These are phyloP conservation scores for Penicillium lividum DNA, from an alignment of 495 filamentous ascomycete genomes.

Conservation along the genomic window DNA sequence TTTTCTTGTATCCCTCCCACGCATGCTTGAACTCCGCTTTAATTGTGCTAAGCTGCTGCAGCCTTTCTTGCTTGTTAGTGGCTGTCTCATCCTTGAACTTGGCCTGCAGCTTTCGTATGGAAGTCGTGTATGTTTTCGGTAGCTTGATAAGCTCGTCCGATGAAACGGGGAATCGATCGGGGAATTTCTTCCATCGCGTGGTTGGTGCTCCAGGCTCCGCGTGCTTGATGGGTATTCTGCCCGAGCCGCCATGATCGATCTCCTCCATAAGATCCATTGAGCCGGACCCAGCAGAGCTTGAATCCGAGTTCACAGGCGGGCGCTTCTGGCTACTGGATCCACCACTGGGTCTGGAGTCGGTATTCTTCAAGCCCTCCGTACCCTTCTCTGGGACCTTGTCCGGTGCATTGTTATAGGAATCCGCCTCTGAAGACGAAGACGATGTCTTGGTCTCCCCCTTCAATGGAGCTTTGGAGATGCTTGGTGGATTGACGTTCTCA, in stretches of 20 bases:
- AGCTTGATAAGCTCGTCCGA: constrained; percentile 68
- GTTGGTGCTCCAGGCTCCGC: constrained; percentile 29
- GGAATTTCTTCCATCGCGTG: constrained; percentile 69
- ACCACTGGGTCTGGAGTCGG: not conserved
- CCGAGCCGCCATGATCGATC: constrained; percentile 24
- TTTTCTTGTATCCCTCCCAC: constrained; percentile 74
- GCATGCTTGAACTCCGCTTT: constrained; percentile 66
- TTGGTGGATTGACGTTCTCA: not conserved
- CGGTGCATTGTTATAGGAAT: constrained; percentile 10
- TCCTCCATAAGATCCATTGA: constrained; percentile 6
- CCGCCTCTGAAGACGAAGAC: not conserved
- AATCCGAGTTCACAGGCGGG: not conserved
- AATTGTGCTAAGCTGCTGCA: constrained; percentile 63
- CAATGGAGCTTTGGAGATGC: not conserved
- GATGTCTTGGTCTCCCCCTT: not conserved
- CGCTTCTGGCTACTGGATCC: not conserved
- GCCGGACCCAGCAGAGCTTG: not conserved
- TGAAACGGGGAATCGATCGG: constrained; percentile 74
- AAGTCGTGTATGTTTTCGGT: constrained; percentile 66
- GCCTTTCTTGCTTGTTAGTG: constrained; percentile 59
- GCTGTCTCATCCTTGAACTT: constrained; percentile 65
- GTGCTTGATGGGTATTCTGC: constrained; percentile 41
- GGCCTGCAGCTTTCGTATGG: constrained; percentile 76
- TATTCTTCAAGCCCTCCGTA: not conserved
- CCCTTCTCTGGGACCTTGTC: constrained; percentile 5